phyloP scores from a whole-genome alignment of 768 basidiomycete genomes.

The Russula compacta region DNA sequence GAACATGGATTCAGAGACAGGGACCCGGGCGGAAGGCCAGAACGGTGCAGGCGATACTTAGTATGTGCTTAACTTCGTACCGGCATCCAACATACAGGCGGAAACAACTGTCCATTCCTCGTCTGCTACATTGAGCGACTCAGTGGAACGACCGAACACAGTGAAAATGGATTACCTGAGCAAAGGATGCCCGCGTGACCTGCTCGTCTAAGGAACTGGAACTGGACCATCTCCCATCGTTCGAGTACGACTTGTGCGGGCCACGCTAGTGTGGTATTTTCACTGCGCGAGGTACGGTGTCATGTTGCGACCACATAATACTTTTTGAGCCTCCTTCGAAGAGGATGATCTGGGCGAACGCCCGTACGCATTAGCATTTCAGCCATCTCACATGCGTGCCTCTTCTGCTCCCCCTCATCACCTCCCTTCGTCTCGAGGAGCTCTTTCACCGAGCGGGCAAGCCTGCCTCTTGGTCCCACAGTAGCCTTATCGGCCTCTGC shows the following conservation, averaged over 20 bases:
- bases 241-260: background rate
- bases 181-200: background rate
- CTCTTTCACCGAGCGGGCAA: conserved; percentile 59
- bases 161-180: background rate
- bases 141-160: background rate
- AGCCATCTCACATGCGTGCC: conserved; percentile 43
- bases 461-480: conserved; percentile 48
- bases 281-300: background rate
- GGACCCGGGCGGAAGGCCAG: conserved; percentile 5
- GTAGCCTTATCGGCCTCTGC: conserved; percentile 31
- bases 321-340: conserved; percentile 61
- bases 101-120: background rate
- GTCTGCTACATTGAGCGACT: background rate
- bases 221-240: background rate
- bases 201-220: background rate
- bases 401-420: conserved; percentile 37
- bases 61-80: background rate
- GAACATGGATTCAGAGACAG: conserved; percentile 3
- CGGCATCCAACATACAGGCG: background rate
- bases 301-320: conserved; percentile 26
- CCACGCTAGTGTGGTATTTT: background rate
- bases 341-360: conserved; percentile 52
- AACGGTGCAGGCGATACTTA: background rate
- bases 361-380: conserved; percentile 43
- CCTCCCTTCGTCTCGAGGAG: conserved; percentile 46